Evolutionary conservation across 2,329 filamentous ascomycete genomes (phyloP).

Genomic region (Ilyonectria destructans): DNA sequence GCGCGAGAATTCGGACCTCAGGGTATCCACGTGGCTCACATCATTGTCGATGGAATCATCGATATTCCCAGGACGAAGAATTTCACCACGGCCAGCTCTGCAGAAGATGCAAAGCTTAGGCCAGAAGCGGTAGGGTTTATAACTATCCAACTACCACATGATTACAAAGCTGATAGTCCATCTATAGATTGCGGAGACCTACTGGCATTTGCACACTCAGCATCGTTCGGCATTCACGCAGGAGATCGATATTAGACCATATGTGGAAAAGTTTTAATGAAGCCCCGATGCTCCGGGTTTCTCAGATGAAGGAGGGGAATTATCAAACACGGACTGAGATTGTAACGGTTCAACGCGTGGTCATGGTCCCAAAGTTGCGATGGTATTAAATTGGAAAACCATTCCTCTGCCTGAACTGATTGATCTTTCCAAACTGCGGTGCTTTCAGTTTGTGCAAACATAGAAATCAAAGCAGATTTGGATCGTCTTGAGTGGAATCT

Average conservation of each 20-base stretch:
- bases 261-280: constrained; percentile 85
- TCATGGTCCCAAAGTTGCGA: neutral
- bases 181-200: constrained; percentile 85
- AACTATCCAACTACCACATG: rapidly evolving
- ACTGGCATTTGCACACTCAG: constrained; percentile 89
- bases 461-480: no score
- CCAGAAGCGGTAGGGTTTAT: constrained; percentile 77
- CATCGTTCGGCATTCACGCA: constrained; percentile 85
- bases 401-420: no score
- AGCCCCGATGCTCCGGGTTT: neutral
- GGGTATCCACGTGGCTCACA: constrained; percentile 88
- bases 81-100: constrained; percentile 60
- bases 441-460: no score
- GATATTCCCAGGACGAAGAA: constrained; percentile 82
- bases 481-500: no score
- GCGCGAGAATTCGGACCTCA: constrained; percentile 88
- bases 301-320: neutral
- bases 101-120: constrained; percentile 76
- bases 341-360: neutral
- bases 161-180: constrained; percentile 22
- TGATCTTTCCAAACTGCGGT: no score
- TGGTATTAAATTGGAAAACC: no score
- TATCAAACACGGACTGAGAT: neutral
- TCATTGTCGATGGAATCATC: constrained; percentile 88
- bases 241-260: constrained; percentile 86